Percentiles rank a stretch among this genome's conserved stretches.
These are phyloP conservation scores for Mallotus japonicus DNA, from an alignment of 441 rosid species.

Conservation along the genomic window DNA sequence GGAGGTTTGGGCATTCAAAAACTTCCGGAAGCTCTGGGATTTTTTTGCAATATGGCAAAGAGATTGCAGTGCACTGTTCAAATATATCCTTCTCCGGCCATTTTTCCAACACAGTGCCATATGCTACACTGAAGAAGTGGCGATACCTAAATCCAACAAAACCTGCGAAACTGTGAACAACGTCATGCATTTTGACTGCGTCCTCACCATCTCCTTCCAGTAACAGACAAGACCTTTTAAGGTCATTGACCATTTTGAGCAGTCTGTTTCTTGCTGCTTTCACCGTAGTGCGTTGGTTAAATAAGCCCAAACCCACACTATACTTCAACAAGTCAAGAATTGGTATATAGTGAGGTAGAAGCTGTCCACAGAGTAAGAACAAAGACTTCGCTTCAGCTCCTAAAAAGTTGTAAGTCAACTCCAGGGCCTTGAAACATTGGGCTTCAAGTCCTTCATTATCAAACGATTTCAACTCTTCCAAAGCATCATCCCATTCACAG, in stretches of 20 bases:
- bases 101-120: conserved; percentile 1
- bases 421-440: too few species aligned
- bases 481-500: too few species aligned
- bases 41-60: background rate
- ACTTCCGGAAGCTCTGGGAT: conserved; percentile 20
- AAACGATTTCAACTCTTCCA: too few species aligned
- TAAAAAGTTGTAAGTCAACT: too few species aligned
- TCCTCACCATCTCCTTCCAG: background rate
- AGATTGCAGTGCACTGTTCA: conserved; percentile 11
- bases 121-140: background rate
- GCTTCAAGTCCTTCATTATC: too few species aligned
- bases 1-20: conserved; percentile 29
- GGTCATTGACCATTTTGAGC: background rate
- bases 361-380: too few species aligned
- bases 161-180: conserved; percentile 8
- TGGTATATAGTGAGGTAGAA: too few species aligned
- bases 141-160: conserved; percentile 4
- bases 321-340: background rate
- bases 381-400: too few species aligned
- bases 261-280: conserved; percentile 15
- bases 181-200: background rate
- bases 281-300: background rate
- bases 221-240: conserved; percentile 19
- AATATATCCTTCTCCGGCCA: conserved; percentile 7
- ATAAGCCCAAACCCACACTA: conserved; percentile 13